Base-by-base conservation (phyloP, 139 green algal species). In the Dunaliella primolecta region DNA sequence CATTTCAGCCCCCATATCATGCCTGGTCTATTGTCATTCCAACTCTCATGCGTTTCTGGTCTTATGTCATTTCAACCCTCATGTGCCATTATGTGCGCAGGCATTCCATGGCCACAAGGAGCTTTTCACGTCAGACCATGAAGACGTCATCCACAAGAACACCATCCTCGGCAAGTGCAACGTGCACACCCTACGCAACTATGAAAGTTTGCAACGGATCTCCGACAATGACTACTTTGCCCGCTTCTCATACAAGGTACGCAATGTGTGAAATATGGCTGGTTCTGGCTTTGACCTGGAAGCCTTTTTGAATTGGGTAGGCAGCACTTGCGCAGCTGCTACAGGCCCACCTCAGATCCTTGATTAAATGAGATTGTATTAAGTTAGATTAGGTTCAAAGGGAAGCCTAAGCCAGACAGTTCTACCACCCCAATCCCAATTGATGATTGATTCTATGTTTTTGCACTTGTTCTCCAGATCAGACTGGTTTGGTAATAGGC, bases 101-200 rank as follows among this genome's bases (percentile, higher is more conserved):
- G 70, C 78, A 0, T 97, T 95, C 78, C 94, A 97, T 84, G 94
- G 94, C 0, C 84, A 93, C 75, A 88, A 92, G 77, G 95, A 98
- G 91, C 85, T 98, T 75, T 97, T 98, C 76, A 78, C 82, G 11
- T 93, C 87, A 23, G 91, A 96, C 79, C 92, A 96, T 74, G 35
- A 38, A 2, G 92, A 96, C 87, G 86, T 89, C 86, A 84, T 86
- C 46, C 80, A 84, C 33, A 88, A 82, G 31, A 85, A 87, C 33
- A 89, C 89, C 37, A 89, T 96, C 55, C 84, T 91, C 21, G 80
- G 81, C 55, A 89, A 90, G 33, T 95, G 91, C 87, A 75, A 78
- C 35, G 89, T 97, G 32, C 90, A 94, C 82, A 91, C 36, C n/a
- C 86, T 97, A 56, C 78, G 82, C 29, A 74, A 87, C 11, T 97